Conservation (phyloP, 202 grass and related monocot genomes). For the Cymbopogon flexuosus region DNA sequence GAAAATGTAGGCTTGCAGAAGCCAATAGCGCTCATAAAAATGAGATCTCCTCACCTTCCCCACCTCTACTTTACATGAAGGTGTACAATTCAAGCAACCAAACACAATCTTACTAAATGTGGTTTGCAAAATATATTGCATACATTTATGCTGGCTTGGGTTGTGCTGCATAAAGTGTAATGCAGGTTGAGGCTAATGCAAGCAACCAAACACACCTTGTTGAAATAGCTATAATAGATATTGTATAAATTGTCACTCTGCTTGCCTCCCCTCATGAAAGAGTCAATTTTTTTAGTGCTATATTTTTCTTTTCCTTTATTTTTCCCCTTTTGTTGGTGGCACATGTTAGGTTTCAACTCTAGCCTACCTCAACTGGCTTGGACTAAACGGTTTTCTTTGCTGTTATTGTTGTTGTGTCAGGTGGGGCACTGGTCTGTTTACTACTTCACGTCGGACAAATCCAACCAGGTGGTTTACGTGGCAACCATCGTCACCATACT, state of each 20-base stretch:
- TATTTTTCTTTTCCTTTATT: not conserved
- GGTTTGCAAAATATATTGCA: not conserved
- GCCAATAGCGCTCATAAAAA: not conserved
- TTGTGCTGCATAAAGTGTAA: not conserved
- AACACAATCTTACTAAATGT: not conserved
- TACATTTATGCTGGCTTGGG: not conserved
- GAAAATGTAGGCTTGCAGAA: not conserved
- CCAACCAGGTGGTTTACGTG: slow-evolving; percentile 74
- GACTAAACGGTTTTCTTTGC: not conserved
- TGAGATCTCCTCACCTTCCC: not conserved
- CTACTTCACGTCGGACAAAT: slow-evolving; percentile 74
- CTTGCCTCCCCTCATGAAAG: not conserved
- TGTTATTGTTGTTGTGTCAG: slow-evolving; percentile 32
- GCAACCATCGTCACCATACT: slow-evolving; percentile 84
- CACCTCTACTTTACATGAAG: not conserved
- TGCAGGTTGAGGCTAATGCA: not conserved
- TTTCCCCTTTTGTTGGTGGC: not conserved
- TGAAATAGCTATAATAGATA: not conserved
- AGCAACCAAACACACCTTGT: not conserved
- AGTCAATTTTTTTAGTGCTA: not conserved
- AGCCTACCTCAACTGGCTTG: not conserved
- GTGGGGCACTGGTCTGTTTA: slow-evolving; percentile 65
- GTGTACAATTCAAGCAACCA: not conserved
- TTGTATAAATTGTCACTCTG: not conserved
- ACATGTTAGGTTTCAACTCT: not conserved